Evolutionary conservation across 306 rosid species (phyloP), one percentile per base, ranked within the genome.

Genomic region (Cicer chorassanicum): DNA sequence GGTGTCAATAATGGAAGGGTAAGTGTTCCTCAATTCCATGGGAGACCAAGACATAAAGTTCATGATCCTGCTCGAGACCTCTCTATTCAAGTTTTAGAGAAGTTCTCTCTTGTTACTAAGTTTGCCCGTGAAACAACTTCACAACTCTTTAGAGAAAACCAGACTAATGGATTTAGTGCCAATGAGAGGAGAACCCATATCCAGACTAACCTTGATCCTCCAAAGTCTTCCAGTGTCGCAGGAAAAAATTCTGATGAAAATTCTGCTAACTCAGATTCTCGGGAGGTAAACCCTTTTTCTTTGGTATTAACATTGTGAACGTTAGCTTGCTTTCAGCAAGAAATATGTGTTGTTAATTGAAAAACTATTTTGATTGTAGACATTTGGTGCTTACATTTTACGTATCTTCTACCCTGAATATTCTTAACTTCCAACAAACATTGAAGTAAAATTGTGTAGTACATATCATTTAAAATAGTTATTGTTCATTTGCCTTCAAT

Each of bases 91-190:
- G 96, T 92, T 65, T 78, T 92, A 82, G 98, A 95, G 88, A 95
- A 92, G 70, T 94, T 94, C 83, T 95, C 99, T 81, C 96, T 95
- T 6, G 98, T 95, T 69, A 95, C 99, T 44, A 95, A 70, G 88
- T 95, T 95, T 90, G 98, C 99, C 63, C 95, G 97, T 15, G 99
- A 95, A 63, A 92, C 99, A 87, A 92, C 99, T 73, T 92, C 99
- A 6, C 99, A 95, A 86, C 89, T 92, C 45, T 95, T 94, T 29
- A 81, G 98, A 78, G 99, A 93, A 59, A 75, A 48, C 85, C 91
- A 91, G 63, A 78, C 63, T 76, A 85, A 95, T 83, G 99, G 93
- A 60, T 89, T 79, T 80, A 75, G 87, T 78, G 60, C 70, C 74
- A 51, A 55, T 34, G 93, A 87, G 54, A 86, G 88, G 86, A 81